Evolutionary conservation across 2,329 filamentous ascomycete species (phyloP), one percentile per base, ranked within the genome.

Genomic region (Meredithiella fracta): DNA sequence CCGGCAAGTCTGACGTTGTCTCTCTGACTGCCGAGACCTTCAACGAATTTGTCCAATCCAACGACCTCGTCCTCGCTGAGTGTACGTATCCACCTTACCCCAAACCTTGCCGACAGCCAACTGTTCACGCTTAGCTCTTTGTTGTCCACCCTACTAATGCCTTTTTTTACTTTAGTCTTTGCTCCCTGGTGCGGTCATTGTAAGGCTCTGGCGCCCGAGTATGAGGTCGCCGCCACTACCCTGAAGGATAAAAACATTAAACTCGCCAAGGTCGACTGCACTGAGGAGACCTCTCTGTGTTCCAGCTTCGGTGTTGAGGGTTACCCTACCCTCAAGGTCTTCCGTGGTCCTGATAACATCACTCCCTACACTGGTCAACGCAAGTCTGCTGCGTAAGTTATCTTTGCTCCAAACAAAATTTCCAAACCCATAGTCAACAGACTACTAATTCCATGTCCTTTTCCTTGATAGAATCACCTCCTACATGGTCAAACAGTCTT

Each of bases 311-410:
- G 87, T 60, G 90, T 98, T 47, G 89, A 97, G 77, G 92, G 92
- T 62, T 98, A 98, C 78, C 92, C 92, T 60, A 98, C 92, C 62
- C 81, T 98, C 68, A 98, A 97, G 83, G 81, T 98, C 73, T 98
- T 98, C 89, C 88, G 91, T 65, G 91, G 92, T 64, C 71, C 73
- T 47, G 87, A 96, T 9, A 87, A 85, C 68, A 72, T 87, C 67
- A 76, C 79, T 62, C 84, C 90, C 61, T 98, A 98, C 74, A 76
- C 77, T 64, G 92, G 92, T 67, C 84, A 88, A 71, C 82, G 92
- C 70, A 95, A 97, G 77, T 83, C 90, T 62, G 82, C 80, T 70
- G 77, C 76, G 79, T 82, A 71, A 72, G 78, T 74, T 51, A 47
- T 34, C 42, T 15, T 44, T 34, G 1, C 14, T 25, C 17, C 4